These are phyloP conservation scores for Gossypium bickii DNA, from an alignment of 345 rosid genomes.

Conservation along the genomic window DNA sequence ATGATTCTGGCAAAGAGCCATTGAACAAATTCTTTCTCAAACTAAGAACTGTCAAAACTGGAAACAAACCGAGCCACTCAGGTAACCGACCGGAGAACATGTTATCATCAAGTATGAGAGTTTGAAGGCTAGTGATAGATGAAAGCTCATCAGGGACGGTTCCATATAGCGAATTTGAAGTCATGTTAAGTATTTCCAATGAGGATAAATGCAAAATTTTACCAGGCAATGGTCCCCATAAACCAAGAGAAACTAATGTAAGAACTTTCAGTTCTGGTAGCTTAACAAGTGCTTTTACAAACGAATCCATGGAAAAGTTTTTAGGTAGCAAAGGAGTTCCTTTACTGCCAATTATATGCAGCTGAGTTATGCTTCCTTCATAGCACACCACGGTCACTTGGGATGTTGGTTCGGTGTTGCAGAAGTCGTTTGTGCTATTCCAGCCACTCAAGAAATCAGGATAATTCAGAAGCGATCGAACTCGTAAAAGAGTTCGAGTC, in stretches of 20 bases:
- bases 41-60: slow-evolving; percentile 62
- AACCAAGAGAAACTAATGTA: slow-evolving; percentile 72
- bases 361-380: slow-evolving; percentile 69
- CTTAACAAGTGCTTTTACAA: slow-evolving; percentile 63
- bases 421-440: slow-evolving; percentile 74
- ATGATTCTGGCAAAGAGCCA: slow-evolving; percentile 64
- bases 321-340: slow-evolving; percentile 47
- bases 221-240: slow-evolving; percentile 85
- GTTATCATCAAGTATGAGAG: slow-evolving; percentile 80
- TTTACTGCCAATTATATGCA: slow-evolving; percentile 63
- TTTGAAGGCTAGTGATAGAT: slow-evolving; percentile 48
- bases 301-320: slow-evolving; percentile 74
- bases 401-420: slow-evolving; percentile 62
- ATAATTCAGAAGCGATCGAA: slow-evolving; percentile 56
- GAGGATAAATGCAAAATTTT: slow-evolving; percentile 61
- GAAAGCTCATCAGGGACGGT: slow-evolving; percentile 65
- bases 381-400: slow-evolving; percentile 80
- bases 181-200: slow-evolving; percentile 77
- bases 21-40: slow-evolving; percentile 67
- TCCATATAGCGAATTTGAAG: slow-evolving; percentile 70
- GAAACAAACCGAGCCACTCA: slow-evolving; percentile 56
- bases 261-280: slow-evolving; percentile 81
- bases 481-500: slow-evolving; percentile 61
- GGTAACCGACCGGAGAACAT: slow-evolving; percentile 65
- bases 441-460: slow-evolving; percentile 61